Base-by-base conservation (phyloP, 169 alveolate genomes). In the Plasmodium chabaudi region DNA sequence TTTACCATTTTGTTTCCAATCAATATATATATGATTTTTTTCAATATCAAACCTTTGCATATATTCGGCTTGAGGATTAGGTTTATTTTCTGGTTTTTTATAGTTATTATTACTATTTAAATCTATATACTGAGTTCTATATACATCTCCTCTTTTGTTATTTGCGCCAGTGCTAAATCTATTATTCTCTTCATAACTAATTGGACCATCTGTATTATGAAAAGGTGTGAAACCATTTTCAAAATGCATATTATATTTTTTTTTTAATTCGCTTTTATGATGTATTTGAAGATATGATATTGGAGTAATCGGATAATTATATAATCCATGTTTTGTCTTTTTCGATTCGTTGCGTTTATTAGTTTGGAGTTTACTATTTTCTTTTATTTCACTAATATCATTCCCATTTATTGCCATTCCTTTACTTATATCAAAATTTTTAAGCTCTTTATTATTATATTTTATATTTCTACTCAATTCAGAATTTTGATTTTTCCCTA, bases 21-120 rank as follows among this genome's bases (percentile, higher is more conserved):
- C 56, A n/a, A 79, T 79, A 42, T 34, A 65, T 17, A 65, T 67
- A 44, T 79, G 82, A 47, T 79, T 79, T 44, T 53, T 79, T 5
- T 21, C 51, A 27, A 79, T 65, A 79, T 79, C 89, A 47, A 79
- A 79, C 42, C 71, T 79, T 65, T 65, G 70, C 89, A 79, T 79
- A 79, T 53, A 79, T 51, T 23, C 23, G 12, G 34, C 44, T 79
- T 79, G 89, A 39, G 89, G 89, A 21, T 79, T 79, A 34, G 7
- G 42, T 34, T 34, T 34, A 34, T 34, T 34, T 34, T 34, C 5
- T 34, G 42, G 42, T 34, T 34, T 4, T 3, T 34, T 34, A 3
- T 34, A 34, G 4, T 34, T 34, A 34, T 34, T 34, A 34, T 34
- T 34, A 3, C 42, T 34, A 2, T 34, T 34, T 34, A 34, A 34